Conservation (phyloP, 2,329 filamentous ascomycete species). For the Phialocephala subalpina region DNA sequence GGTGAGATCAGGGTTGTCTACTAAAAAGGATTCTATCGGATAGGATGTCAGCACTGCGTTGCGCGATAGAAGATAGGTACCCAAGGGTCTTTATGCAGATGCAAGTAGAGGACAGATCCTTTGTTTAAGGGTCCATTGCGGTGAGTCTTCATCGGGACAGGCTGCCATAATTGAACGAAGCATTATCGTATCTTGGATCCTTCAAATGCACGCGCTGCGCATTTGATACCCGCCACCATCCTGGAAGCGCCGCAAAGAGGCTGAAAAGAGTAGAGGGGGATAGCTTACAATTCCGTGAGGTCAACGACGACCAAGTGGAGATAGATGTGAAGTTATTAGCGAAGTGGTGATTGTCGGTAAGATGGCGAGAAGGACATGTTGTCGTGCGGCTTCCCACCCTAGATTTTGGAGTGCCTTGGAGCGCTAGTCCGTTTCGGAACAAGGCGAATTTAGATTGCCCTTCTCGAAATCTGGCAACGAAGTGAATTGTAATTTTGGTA, state of each 20-base stretch:
- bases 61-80: slow-evolving; percentile 24
- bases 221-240: slow-evolving; percentile 23
- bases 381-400: slow-evolving; percentile 19
- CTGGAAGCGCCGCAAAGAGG: slow-evolving; percentile 13
- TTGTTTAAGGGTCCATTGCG: slow-evolving; percentile 23
- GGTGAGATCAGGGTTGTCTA: slow-evolving; percentile 46
- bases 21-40: slow-evolving; percentile 29
- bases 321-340: slow-evolving; percentile 42
- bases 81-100: slow-evolving; percentile 30
- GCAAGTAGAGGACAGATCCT: slow-evolving; percentile 39
- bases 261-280: slow-evolving; percentile 17
- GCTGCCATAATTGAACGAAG: slow-evolving; percentile 36
- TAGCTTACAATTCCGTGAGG: slow-evolving; percentile 39
- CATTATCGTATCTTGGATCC: slow-evolving; percentile 30
- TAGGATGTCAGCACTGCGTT: slow-evolving; percentile 29
- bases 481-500: neutral
- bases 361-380: slow-evolving; percentile 31
- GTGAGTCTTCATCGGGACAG: slow-evolving; percentile 31
- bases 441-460: neutral
- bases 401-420: slow-evolving; percentile 13
- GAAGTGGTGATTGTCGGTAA: slow-evolving; percentile 40
- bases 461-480: slow-evolving; percentile 2
- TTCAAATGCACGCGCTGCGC: slow-evolving; percentile 32
- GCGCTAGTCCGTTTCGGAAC: neutral
- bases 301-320: slow-evolving; percentile 42